Evolutionary conservation across 1,139 yeast genomes (phyloP).

Genomic region (Maudiozyma humilis): DNA sequence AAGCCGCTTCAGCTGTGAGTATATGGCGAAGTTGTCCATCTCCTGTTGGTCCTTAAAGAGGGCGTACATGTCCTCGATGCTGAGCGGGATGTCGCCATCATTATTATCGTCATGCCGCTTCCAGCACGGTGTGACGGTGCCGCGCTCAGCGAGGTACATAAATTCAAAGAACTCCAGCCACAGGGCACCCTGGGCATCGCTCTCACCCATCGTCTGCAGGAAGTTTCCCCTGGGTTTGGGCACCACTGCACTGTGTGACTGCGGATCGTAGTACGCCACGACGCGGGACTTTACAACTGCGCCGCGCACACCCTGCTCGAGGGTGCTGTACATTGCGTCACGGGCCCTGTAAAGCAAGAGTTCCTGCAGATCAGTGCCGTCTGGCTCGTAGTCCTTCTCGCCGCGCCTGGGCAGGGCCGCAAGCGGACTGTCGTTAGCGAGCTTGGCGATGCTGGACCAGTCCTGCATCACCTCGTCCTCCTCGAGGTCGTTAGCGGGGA

Average conservation of each 20-base stretch:
- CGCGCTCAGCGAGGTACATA: slow-evolving; percentile 74
- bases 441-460: slow-evolving; percentile 42
- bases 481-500: slow-evolving; percentile 24
- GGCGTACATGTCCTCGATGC: slow-evolving; percentile 60
- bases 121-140: slow-evolving; percentile 53
- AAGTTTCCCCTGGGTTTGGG: slow-evolving; percentile 62
- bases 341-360: slow-evolving; percentile 47
- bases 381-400: slow-evolving; percentile 82
- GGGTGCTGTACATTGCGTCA: slow-evolving; percentile 65
- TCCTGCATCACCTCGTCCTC: slow-evolving; percentile 63
- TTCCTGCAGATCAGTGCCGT: slow-evolving; percentile 58
- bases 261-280: slow-evolving; percentile 42
- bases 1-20: slow-evolving; percentile 64
- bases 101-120: slow-evolving; percentile 29
- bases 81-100: slow-evolving; percentile 35
- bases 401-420: slow-evolving; percentile 55
- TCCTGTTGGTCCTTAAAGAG: slow-evolving; percentile 39
- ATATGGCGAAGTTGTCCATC: slow-evolving; percentile 58
- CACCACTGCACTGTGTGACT: slow-evolving; percentile 39
- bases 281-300: slow-evolving; percentile 45
- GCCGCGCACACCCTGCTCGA: slow-evolving; percentile 47
- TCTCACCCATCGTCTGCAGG: slow-evolving; percentile 63
- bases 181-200: slow-evolving; percentile 41
- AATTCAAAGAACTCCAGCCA: slow-evolving; percentile 61
- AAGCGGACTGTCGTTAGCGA: slow-evolving; percentile 24